Conservation (phyloP, 2,329 filamentous ascomycete genomes). For the Alternaria sp. region DNA sequence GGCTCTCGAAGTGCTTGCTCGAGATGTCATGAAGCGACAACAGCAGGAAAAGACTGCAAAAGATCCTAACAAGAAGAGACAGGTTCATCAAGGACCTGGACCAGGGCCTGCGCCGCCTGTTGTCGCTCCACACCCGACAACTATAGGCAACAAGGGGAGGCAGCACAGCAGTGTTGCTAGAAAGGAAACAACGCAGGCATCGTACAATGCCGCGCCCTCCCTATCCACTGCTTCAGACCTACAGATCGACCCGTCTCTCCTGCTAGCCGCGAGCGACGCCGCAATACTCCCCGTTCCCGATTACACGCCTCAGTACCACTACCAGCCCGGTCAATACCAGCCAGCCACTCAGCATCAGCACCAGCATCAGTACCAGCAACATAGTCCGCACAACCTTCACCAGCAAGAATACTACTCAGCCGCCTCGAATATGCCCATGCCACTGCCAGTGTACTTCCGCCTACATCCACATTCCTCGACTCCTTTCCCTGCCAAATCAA, state of each 20-base stretch:
- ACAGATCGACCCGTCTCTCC: conserved; percentile 70
- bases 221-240: conserved; percentile 59
- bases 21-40: conserved; percentile 79
- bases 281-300: conserved; percentile 45
- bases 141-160: conserved; percentile 45
- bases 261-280: conserved; percentile 65
- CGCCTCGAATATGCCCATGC: not conserved
- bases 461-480: conserved; percentile 62
- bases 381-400: conserved; percentile 8
- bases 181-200: conserved; percentile 14
- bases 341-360: conserved; percentile 25
- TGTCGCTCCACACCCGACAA: conserved; percentile 28
- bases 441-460: conserved; percentile 18
- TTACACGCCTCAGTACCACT: conserved; percentile 22
- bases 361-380: conserved; percentile 19
- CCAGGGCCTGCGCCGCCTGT: conserved; percentile 53
- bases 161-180: conserved; percentile 15
- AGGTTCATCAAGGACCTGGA: conserved; percentile 52
- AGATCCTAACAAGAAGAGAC: conserved; percentile 59
- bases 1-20: conserved; percentile 74
- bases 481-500: conserved; percentile 54
- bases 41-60: conserved; percentile 71
- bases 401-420: conserved; percentile 23
- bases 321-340: conserved; percentile 42
- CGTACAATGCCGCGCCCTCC: conserved; percentile 23